These are phyloP conservation scores for Wickerhamomyces canadensis DNA, from an alignment of 805 yeast species.

Conservation along the genomic window DNA sequence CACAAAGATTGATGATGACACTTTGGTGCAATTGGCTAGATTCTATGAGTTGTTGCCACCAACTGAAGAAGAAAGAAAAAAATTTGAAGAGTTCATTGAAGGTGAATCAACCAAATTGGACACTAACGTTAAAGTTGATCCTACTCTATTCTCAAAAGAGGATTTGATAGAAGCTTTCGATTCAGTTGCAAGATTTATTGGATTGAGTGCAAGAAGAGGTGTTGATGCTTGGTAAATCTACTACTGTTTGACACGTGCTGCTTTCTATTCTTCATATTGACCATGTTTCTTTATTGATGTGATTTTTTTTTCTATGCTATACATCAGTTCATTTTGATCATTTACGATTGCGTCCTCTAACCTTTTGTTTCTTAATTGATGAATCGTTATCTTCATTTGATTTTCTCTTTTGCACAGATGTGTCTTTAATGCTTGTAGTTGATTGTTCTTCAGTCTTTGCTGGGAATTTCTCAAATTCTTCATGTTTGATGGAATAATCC, in stretches of 20 bases:
- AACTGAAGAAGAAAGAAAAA: slow-evolving; percentile 46
- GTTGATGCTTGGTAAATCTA: slow-evolving; percentile 42
- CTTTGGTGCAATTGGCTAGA: slow-evolving; percentile 50
- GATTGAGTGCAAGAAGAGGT: slow-evolving; percentile 51
- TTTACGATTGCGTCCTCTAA: slow-evolving; percentile 25
- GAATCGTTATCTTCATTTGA: slow-evolving; percentile 2
- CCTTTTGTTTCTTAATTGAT: slow-evolving; percentile 19
- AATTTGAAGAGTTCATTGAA: slow-evolving; percentile 44
- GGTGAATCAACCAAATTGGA: slow-evolving; percentile 41
- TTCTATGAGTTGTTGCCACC: slow-evolving; percentile 79
- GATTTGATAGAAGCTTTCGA: slow-evolving; percentile 52
- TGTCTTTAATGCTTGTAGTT: background rate
- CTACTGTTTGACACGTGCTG: background rate
- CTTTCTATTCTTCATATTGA: background rate
- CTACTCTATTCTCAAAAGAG: slow-evolving; percentile 33
- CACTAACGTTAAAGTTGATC: slow-evolving; percentile 25
- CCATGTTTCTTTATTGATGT: background rate
- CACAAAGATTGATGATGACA: slow-evolving; percentile 36
- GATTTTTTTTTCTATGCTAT: background rate
- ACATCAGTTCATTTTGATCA: background rate
- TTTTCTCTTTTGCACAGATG: slow-evolving; percentile 11
- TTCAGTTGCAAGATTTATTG: slow-evolving; percentile 64
- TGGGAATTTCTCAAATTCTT: slow-evolving; percentile 38
- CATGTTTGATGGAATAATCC: slow-evolving; percentile 59
- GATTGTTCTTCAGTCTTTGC: slow-evolving; percentile 22